Evolutionary conservation across 2,329 filamentous ascomycete species (phyloP).

Genomic region (Sarocladium oryzae): DNA sequence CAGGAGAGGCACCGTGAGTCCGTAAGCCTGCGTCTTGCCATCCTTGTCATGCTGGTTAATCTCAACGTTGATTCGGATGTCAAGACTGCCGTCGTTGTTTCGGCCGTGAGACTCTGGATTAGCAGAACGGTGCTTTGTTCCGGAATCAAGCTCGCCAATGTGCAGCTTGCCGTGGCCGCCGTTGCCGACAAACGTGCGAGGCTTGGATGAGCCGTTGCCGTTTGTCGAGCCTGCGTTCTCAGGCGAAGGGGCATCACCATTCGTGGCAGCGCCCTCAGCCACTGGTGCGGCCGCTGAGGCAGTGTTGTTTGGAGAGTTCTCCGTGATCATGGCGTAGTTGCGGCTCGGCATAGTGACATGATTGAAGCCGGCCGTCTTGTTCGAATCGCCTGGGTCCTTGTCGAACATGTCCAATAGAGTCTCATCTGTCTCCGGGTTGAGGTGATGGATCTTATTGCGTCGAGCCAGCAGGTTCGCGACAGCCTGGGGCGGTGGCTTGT

Average conservation of each 20-base stretch:
- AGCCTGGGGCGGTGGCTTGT: slow-evolving; percentile 80
- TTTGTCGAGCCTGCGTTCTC: not conserved
- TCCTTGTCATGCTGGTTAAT: slow-evolving; percentile 75
- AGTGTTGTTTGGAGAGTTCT: slow-evolving; percentile 63
- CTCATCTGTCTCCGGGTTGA: slow-evolving; percentile 73
- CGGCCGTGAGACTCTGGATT: slow-evolving; percentile 46
- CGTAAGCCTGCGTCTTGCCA: slow-evolving; percentile 76
- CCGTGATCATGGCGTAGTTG: slow-evolving; percentile 86
- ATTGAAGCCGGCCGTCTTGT: slow-evolving; percentile 69
- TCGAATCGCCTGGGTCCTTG: slow-evolving; percentile 72
- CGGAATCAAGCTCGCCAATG: slow-evolving; percentile 68
- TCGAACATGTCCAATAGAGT: slow-evolving; percentile 90
- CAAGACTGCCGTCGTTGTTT: slow-evolving; percentile 56
- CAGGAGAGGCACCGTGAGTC: slow-evolving; percentile 75
- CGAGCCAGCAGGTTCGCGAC: slow-evolving; percentile 88
- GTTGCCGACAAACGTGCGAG: slow-evolving; percentile 35
- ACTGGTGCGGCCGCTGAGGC: slow-evolving; percentile 7
- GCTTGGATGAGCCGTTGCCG: not conserved
- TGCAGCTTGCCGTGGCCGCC: slow-evolving; percentile 69
- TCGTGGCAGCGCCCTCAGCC: slow-evolving; percentile 12
- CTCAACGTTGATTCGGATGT: slow-evolving; percentile 82
- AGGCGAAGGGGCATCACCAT: slow-evolving; percentile 15
- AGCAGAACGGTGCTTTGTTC: slow-evolving; percentile 71
- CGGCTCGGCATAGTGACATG: slow-evolving; percentile 85
- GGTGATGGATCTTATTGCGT: slow-evolving; percentile 74